Base-by-base conservation (phyloP, 257 asterid species). In the Echium plantagineum region DNA sequence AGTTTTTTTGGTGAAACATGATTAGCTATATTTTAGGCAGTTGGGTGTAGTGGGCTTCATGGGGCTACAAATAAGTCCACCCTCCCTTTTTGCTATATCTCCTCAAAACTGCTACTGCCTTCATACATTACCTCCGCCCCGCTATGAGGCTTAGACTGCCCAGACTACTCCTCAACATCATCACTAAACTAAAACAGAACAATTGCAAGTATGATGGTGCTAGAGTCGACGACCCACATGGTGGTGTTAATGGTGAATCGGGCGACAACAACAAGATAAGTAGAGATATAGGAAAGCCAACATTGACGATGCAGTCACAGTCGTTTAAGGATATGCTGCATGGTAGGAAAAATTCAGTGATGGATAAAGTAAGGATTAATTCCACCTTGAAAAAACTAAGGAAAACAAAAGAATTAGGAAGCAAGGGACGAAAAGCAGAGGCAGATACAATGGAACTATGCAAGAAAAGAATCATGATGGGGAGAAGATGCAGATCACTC, bases 391-490 rank as follows among this genome's bases (percentile, higher is more conserved):
- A 35, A 52, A 81, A 66, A 55, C 66, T 77, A 22, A 47, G 19
- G 12, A 58, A 54, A 53, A 61, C 17, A 7, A 61, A 51, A 15
- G 48, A 63, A 48, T 21, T 52, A 24, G 42, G 21, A 31, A 24
- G 9, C 51, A n/a, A 9, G 66, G 32, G 0, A 52, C 59, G 51
- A 22, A 67, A 67, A 32, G 63, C 67, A 55, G 75, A 21, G 12
- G 30, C 16, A 3, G 24, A 21, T 2, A 75, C 38, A 59, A 46
- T 62, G 58, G 90, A 82, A 48, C 77, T 84, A 8, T 87, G 91
- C 80, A 87, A 81, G 82, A 87, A 68, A 79, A 79, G 86, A 72
- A 84, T 84, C 62, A 80, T 87, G 21, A 78, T 87, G 90, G 94
- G 94, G 21, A 86, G 42, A 2, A 87, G 71, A 59, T 84, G 95